Evolutionary conservation across 805 yeast species (phyloP).

Genomic region (Kurtzmaniella fragi): DNA sequence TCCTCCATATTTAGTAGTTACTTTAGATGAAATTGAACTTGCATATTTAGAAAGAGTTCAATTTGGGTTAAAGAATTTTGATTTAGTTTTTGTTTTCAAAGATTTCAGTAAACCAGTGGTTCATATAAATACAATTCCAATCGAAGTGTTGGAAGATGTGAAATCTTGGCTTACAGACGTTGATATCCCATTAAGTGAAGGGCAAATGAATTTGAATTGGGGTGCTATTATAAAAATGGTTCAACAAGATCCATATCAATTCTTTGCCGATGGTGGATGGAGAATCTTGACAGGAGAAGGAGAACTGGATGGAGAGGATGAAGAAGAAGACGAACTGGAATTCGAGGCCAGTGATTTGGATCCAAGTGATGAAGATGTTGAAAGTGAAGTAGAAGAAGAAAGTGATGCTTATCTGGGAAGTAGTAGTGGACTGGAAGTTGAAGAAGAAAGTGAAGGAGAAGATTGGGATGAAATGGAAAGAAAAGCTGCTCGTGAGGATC

Average conservation of each 20-base stretch:
- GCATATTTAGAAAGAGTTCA: slow-evolving; percentile 96
- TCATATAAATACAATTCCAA: slow-evolving; percentile 92
- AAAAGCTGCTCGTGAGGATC: slow-evolving; percentile 49
- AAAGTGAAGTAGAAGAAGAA: slow-evolving; percentile 43
- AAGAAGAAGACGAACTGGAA: slow-evolving; percentile 65
- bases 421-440: slow-evolving; percentile 31
- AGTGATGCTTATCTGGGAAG: slow-evolving; percentile 33
- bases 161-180: slow-evolving; percentile 98
- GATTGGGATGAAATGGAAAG: slow-evolving; percentile 63
- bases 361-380: slow-evolving; percentile 59
- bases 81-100: slow-evolving; percentile 92
- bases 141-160: slow-evolving; percentile 84
- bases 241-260: slow-evolving; percentile 87
- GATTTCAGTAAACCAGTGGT: slow-evolving; percentile 85
- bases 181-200: slow-evolving; percentile 91
- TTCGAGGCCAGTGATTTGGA: slow-evolving; percentile 61
- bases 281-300: slow-evolving; percentile 84
- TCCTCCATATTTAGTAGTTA: slow-evolving; percentile 90
- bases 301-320: slow-evolving; percentile 62
- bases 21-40: slow-evolving; percentile 86
- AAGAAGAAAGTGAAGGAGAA: slow-evolving; percentile 34
- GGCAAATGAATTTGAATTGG: slow-evolving; percentile 96
- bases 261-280: slow-evolving; percentile 96
- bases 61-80: slow-evolving; percentile 94
- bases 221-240: slow-evolving; percentile 90